A percentile compares a stretch with the other conserved stretches of the same genome.
These are phyloP conservation scores for Gaeumannomyces sp. DNA, from an alignment of 2,329 filamentous ascomycete genomes.

Conservation along the genomic window DNA sequence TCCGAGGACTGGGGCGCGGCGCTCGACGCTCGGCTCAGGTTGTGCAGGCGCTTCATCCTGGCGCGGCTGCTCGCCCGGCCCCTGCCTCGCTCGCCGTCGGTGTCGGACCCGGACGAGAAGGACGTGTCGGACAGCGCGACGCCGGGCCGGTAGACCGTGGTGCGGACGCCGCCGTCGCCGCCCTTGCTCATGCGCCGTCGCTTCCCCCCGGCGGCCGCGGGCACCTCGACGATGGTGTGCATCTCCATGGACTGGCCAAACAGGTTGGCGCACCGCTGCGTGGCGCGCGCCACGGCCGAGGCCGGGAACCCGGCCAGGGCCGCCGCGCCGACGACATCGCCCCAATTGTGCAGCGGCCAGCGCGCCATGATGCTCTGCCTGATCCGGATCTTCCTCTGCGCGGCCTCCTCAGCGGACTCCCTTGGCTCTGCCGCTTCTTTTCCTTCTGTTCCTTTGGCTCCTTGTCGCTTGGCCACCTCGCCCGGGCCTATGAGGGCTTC, in stretches of 20 bases:
- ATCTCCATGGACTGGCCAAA: constrained; percentile 69
- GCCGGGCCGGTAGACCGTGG: constrained; percentile 7
- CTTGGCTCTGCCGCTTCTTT: background rate
- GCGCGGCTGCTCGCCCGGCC: background rate
- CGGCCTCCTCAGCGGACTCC: background rate
- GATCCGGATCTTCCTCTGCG: background rate
- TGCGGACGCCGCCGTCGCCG: constrained; percentile 1
- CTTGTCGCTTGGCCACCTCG: background rate
- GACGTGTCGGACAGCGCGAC: background rate
- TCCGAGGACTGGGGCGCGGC: background rate
- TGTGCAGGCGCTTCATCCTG: constrained; percentile 10
- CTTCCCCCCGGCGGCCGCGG: constrained; percentile 3
- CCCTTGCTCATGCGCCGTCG: background rate
- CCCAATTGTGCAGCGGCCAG: constrained; percentile 67
- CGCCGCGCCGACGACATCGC: constrained; percentile 74
- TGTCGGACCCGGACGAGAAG: background rate
- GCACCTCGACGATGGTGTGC: constrained; percentile 37
- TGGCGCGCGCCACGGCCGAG: constrained; percentile 59
- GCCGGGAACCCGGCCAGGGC: constrained; percentile 65
- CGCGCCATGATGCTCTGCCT: constrained; percentile 10
- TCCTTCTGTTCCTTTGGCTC: background rate
- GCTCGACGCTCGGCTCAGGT: constrained; percentile 11
- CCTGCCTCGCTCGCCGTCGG: background rate
- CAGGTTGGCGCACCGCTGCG: constrained; percentile 66
- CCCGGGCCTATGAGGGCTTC: too few species aligned